Evolutionary conservation across 2,329 filamentous ascomycete genomes (phyloP).

Genomic region (Penicillium olsonii): DNA sequence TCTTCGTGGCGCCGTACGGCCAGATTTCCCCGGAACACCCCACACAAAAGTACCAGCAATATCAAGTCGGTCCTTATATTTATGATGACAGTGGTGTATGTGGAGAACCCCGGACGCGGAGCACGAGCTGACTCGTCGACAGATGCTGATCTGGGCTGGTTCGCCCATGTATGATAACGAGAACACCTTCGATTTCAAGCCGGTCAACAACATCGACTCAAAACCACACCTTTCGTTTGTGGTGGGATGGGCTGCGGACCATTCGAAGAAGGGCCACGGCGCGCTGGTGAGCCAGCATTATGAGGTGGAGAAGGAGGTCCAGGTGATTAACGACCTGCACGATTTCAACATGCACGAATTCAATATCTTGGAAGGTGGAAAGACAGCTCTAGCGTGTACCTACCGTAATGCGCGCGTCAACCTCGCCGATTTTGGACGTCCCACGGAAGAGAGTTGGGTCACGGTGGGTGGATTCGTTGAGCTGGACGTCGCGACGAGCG

Average conservation of each 20-base stretch:
- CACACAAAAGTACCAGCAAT: conserved; percentile 36
- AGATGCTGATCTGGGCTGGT: conserved; percentile 52
- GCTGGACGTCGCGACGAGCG: conserved; percentile 36
- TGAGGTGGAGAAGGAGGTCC: conserved; percentile 44
- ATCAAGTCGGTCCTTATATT: conserved; percentile 52
- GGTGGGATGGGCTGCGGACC: conserved; percentile 32
- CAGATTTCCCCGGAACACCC: conserved; percentile 24
- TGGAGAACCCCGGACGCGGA: neutral
- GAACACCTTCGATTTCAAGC: conserved; percentile 50
- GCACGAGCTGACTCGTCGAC: conserved; percentile 8
- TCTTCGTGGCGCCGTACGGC: conserved; percentile 51
- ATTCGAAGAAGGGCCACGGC: conserved; percentile 47
- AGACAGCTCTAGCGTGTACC: conserved; percentile 34
- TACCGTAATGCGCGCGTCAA: conserved; percentile 25
- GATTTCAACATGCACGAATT: conserved; percentile 47
- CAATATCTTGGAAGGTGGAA: conserved; percentile 38
- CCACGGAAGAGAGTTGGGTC: conserved; percentile 33
- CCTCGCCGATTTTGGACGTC: conserved; percentile 34
- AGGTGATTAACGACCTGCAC: conserved; percentile 27
- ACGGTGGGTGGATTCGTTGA: conserved; percentile 42
- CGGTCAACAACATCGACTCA: conserved; percentile 47
- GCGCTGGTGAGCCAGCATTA: conserved; percentile 53
- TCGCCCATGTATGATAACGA: conserved; percentile 50
- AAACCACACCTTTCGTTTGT: conserved; percentile 52
- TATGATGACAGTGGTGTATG: conserved; percentile 50